Evolutionary conservation across 176 grass and related monocot genomes (phyloP).

Genomic region (Oryza longistaminata): DNA sequence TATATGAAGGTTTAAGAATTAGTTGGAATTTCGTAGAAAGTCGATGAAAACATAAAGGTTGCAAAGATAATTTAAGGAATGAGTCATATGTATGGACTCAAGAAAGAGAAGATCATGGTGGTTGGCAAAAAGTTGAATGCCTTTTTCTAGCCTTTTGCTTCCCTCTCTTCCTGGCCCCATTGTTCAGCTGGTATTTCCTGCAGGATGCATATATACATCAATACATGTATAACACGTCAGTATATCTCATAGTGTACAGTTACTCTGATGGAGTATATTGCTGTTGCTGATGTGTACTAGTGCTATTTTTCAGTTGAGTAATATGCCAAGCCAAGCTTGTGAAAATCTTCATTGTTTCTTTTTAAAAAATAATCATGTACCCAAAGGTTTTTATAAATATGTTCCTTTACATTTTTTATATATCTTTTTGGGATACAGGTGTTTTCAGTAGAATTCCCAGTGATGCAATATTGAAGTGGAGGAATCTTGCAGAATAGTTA

Average conservation of each 20-base stretch:
- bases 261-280: background rate
- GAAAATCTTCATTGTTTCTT: background rate
- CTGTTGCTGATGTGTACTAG: background rate
- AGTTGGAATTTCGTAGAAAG: background rate
- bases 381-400: background rate
- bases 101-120: background rate
- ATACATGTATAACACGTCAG: background rate
- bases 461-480: background rate
- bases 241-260: background rate
- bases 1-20: background rate
- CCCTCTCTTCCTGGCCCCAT: background rate
- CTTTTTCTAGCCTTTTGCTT: background rate
- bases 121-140: background rate
- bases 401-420: background rate
- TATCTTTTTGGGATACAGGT: background rate
- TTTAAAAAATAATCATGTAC: background rate
- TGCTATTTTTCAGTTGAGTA: background rate
- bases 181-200: background rate
- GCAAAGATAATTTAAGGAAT: background rate
- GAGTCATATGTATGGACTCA: background rate
- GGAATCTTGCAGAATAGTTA: background rate
- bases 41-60: background rate
- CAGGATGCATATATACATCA: background rate
- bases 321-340: background rate
- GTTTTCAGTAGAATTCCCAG: background rate